Evolutionary conservation across 257 asterid species (phyloP).

Genomic region (Scutellaria baicalensis): DNA sequence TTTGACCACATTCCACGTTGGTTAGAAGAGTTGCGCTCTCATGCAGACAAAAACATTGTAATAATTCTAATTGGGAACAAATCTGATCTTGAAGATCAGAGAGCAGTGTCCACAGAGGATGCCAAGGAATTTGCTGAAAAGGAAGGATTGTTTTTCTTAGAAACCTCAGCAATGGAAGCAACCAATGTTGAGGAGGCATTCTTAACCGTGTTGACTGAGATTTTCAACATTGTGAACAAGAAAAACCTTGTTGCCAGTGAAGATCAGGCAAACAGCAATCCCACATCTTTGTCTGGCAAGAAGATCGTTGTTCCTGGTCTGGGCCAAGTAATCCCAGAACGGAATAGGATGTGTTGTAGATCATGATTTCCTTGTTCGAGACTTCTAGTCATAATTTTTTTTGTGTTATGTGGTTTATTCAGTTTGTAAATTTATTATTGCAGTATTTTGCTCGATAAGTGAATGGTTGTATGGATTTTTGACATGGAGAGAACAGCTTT

Average conservation of each 20-base stretch:
- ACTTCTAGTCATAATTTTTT: not conserved
- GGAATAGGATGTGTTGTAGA: conserved; percentile 51
- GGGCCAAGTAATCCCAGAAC: conserved; percentile 61
- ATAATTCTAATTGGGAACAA: conserved; percentile 65
- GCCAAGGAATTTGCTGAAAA: conserved; percentile 68
- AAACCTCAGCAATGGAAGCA: conserved; percentile 66
- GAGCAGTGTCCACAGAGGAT: conserved; percentile 66
- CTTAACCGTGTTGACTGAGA: conserved; percentile 59
- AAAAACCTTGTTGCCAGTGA: conserved; percentile 53
- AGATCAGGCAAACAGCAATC: conserved; percentile 41
- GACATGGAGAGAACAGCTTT: conserved; percentile 3
- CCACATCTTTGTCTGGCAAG: conserved; percentile 50
- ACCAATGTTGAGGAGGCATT: conserved; percentile 68
- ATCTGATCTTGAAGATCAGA: conserved; percentile 65
- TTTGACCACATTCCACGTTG: conserved; percentile 84
- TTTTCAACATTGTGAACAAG: conserved; percentile 64
- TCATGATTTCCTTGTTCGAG: conserved; percentile 20
- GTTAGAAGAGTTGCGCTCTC: conserved; percentile 50
- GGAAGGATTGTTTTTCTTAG: conserved; percentile 67
- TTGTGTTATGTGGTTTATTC: conserved; percentile 9
- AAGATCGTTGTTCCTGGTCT: conserved; percentile 59
- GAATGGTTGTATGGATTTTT: conserved; percentile 5
- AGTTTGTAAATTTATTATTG: conserved; percentile 15
- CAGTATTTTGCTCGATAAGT: not conserved
- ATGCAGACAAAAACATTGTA: conserved; percentile 66